Evolutionary conservation across 257 asterid genomes (phyloP), one percentile per base, ranked within the genome.

Genomic region (Echium plantagineum): DNA sequence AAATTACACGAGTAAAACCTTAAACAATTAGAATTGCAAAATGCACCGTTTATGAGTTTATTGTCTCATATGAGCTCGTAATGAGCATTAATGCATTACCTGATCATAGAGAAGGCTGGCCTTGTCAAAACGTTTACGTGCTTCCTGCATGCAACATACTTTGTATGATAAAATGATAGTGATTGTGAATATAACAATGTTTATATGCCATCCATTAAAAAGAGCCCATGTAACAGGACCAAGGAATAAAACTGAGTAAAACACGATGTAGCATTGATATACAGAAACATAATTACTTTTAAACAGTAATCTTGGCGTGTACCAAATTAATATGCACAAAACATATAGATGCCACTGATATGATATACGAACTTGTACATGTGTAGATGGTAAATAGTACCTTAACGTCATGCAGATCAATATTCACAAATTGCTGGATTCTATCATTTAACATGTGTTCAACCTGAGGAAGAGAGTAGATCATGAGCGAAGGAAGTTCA

Each of bases 41-140:
- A 38, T 9, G 15, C 12, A 9, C 12, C 48, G 15, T 4, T 38
- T 38, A 38, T 38, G 48, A 38, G 13, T 38, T 38, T 52, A 61
- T 55, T 21, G 15, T 15, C 47, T 32, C 31, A 28, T 13, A 49
- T 3, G 9, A 32, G 21, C 56, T 53, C 10, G 52, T 1, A 54
- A 17, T 32, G 10, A 77, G 26, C 26, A 24, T 72, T 65, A 94
- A n/a, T 26, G 66, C 60, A 64, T 72, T 65, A 94, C 97, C 97
- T 94, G 99, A 70, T 94, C 99, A 77, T 94, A 89, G 58, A 83
- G 80, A 77, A 94, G 94, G 70, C 96, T 94, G 59, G 97, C 94
- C 83, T 86, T 94, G 80, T 94, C 99, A 79, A 94, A 86, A 57
- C 86, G 85, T 74, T 94, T 94, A 55, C 99, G 83, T 59, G 97